These are phyloP conservation scores for Clathrospora elynae DNA, from an alignment of 2,329 filamentous ascomycete species.

Conservation along the genomic window DNA sequence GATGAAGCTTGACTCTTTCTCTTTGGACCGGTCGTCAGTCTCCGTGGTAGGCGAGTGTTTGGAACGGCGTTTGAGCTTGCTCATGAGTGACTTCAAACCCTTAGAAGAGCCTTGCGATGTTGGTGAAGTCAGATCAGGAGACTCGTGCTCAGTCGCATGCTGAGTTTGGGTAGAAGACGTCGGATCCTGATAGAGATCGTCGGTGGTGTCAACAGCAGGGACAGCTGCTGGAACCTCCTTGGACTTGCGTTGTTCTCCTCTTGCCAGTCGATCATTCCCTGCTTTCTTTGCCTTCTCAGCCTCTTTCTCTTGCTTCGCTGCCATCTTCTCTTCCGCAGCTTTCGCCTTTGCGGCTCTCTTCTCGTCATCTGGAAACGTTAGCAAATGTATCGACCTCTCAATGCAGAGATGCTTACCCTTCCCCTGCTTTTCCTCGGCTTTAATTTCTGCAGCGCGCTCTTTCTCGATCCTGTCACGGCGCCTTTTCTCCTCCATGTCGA, in stretches of 20 bases:
- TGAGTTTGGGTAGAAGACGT: slow-evolving; percentile 12
- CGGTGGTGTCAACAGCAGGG: slow-evolving; percentile 18
- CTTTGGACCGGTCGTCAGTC: slow-evolving; percentile 19
- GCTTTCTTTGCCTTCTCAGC: slow-evolving; percentile 56
- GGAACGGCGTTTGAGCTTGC: slow-evolving; percentile 48
- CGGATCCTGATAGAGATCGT: slow-evolving; percentile 29
- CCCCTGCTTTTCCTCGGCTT: slow-evolving; percentile 53
- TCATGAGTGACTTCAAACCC: slow-evolving; percentile 46
- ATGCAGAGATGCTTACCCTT: slow-evolving; percentile 64
- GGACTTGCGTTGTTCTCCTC: slow-evolving; percentile 61
- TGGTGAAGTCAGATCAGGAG: slow-evolving; percentile 25
- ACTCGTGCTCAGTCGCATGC: slow-evolving; percentile 12
- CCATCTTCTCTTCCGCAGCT: slow-evolving; percentile 58
- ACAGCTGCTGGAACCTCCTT: slow-evolving; percentile 39
- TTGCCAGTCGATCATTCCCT: slow-evolving; percentile 57
- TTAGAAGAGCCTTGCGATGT: slow-evolving; percentile 41
- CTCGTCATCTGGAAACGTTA: slow-evolving; percentile 56
- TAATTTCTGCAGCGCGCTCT: slow-evolving; percentile 53
- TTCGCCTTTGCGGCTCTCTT: slow-evolving; percentile 55
- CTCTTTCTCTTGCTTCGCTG: slow-evolving; percentile 46
- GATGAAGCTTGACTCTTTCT: slow-evolving; percentile 48
- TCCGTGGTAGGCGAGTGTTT: slow-evolving; percentile 33
- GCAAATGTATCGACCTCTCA: too few relatives aligned
- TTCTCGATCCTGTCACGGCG: slow-evolving; percentile 64
- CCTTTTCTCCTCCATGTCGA: slow-evolving; percentile 69